Evolutionary conservation across 2,329 filamentous ascomycete species (phyloP).

Genomic region (Alternaria consortialis): DNA sequence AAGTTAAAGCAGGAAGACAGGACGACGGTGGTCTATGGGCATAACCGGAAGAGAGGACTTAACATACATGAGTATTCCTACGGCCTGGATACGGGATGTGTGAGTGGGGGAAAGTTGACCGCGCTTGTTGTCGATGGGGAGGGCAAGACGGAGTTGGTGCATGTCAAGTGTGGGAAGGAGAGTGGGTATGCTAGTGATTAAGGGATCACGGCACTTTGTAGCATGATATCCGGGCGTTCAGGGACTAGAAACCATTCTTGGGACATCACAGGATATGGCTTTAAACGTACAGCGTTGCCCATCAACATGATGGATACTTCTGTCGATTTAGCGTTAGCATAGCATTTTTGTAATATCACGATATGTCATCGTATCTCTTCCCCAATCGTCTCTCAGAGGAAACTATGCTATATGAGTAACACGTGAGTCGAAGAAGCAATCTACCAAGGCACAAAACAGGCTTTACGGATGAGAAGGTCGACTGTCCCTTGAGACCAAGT

Average conservation of each 20-base stretch:
- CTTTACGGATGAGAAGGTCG: no score
- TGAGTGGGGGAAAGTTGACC: slow-evolving; percentile 76
- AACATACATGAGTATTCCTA: slow-evolving; percentile 75
- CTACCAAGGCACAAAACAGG: no score
- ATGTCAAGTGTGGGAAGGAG: slow-evolving; percentile 52
- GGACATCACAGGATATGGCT: neutral
- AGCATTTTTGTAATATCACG: neutral
- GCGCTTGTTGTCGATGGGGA: slow-evolving; percentile 75
- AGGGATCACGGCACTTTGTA: neutral
- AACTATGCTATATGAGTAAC: no score
- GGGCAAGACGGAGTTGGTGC: slow-evolving; percentile 48
- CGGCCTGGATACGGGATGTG: slow-evolving; percentile 86
- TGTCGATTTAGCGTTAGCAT: slow-evolving; percentile 3
- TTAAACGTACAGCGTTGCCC: neutral
- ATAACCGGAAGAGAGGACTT: slow-evolving; percentile 79
- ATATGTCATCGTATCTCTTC: neutral
- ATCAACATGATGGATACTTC: neutral
- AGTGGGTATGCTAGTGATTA: slow-evolving; percentile 33
- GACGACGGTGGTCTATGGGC: slow-evolving; percentile 72
- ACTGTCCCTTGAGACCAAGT: neutral
- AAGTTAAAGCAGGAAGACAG: slow-evolving; percentile 51
- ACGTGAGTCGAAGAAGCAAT: neutral
- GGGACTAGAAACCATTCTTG: neutral
- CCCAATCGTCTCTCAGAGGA: neutral
- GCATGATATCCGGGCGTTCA: neutral